Conservation (phyloP, 2,329 filamentous ascomycete species). For the Cladosporium oxysporum region DNA sequence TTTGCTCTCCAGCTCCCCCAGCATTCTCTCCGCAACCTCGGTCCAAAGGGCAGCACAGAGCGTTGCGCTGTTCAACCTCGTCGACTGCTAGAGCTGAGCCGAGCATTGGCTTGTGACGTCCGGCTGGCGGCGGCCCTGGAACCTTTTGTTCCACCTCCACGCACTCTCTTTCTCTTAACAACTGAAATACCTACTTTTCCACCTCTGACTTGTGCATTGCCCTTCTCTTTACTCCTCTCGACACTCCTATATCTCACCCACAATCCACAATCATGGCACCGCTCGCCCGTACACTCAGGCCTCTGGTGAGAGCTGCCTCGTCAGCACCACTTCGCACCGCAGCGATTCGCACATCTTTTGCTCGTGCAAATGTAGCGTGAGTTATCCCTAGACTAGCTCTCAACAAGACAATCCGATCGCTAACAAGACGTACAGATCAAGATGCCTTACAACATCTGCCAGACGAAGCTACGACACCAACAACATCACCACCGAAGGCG, state of each 20-base stretch:
- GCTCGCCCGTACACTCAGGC: constrained; percentile 29
- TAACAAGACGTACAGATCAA: constrained; percentile 1
- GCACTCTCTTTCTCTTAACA: not conserved
- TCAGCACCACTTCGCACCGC: constrained; percentile 1
- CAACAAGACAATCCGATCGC: not conserved
- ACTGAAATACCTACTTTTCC: not conserved
- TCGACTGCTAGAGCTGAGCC: not conserved
- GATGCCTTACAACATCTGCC: constrained; percentile 43
- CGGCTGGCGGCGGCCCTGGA: constrained; percentile 3
- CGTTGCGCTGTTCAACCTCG: not conserved
- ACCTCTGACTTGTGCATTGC: not conserved
- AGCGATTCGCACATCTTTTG: constrained; percentile 4
- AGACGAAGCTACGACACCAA: constrained; percentile 37
- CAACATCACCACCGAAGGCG: constrained; percentile 38
- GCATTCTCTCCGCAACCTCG: constrained; percentile 12
- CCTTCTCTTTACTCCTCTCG: not conserved
- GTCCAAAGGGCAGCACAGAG: not conserved
- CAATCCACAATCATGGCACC: constrained; percentile 31
- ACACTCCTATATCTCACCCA: not conserved
- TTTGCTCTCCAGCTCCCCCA: not conserved
- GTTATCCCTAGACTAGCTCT: not conserved
- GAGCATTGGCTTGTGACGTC: constrained; percentile 10
- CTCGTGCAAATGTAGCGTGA: constrained; percentile 1
- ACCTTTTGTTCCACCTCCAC: not conserved
- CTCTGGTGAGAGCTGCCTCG: constrained; percentile 17